phyloP scores from a whole-genome alignment of 2,329 filamentous ascomycete species.

The Phyllosticta citribraziliensis region DNA sequence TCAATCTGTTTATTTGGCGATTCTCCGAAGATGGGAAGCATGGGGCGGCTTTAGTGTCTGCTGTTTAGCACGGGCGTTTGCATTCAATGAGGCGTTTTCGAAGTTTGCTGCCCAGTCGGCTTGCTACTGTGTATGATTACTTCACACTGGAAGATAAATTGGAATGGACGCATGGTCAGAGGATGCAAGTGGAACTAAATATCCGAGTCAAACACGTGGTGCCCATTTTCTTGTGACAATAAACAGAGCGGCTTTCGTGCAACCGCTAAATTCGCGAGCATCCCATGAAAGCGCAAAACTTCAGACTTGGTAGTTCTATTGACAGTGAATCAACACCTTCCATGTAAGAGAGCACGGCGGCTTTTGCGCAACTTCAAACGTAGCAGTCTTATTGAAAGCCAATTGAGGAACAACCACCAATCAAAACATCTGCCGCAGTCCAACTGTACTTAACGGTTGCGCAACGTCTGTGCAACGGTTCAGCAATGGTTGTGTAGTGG shows the following conservation, averaged over 20 bases:
- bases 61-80: not conserved
- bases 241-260: too few species aligned
- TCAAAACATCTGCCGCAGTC: too few species aligned
- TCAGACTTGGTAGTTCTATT: not conserved
- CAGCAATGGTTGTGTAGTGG: too few species aligned
- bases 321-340: not conserved
- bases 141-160: not conserved
- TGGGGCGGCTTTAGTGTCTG: not conserved
- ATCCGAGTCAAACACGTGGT: too few species aligned
- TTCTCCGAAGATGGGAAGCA: not conserved
- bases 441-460: too few species aligned
- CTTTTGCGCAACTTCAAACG: too few species aligned
- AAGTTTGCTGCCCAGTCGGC: not conserved
- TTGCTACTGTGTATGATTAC: not conserved
- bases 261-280: too few species aligned
- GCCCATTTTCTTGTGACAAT: too few species aligned
- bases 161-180: not conserved
- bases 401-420: not conserved
- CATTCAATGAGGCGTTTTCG: not conserved
- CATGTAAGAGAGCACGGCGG: too few species aligned
- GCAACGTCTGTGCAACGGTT: too few species aligned
- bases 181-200: too few species aligned
- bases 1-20: not conserved
- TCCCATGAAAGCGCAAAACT: too few species aligned
- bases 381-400: not conserved